phyloP scores from a whole-genome alignment of 2,329 filamentous ascomycete genomes.

The Cordyceps cateniannulata region DNA sequence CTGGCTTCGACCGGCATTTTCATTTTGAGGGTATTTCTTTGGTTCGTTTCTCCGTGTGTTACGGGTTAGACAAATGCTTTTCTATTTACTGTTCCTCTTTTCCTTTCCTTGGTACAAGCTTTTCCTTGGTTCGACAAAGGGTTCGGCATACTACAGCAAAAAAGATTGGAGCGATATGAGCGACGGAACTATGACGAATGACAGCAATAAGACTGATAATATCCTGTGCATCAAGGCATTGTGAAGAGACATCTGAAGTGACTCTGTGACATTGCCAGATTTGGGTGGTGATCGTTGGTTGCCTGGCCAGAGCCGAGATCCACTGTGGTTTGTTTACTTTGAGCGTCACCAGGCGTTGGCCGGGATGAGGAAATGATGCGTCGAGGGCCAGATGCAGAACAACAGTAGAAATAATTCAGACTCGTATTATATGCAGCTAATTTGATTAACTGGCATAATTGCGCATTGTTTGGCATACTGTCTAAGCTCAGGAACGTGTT shows the following conservation, averaged over 20 bases:
- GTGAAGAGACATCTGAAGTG: neutral
- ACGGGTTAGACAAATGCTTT: constrained; percentile 12
- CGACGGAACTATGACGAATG: constrained; percentile 1
- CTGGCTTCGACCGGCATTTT: constrained; percentile 22
- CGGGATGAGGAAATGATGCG: neutral
- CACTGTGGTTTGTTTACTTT: constrained; percentile 6
- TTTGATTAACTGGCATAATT: neutral
- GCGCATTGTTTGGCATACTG: neutral
- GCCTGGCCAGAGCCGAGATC: neutral
- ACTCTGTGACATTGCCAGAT: neutral
- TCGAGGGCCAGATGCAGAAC: neutral
- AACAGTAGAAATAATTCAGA: neutral
- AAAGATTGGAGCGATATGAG: constrained; percentile 9
- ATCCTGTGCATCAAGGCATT: neutral
- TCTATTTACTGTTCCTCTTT: constrained; percentile 12
- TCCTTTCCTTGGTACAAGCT: neutral
- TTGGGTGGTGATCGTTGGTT: constrained; percentile 1
- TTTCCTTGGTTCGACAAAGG: constrained; percentile 1
- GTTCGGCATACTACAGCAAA: constrained; percentile 3
- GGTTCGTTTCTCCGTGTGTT: constrained; percentile 4
- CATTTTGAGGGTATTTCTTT: neutral
- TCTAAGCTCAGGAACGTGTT: too few species aligned
- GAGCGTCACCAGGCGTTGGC: neutral
- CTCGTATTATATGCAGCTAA: neutral
- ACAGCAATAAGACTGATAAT: constrained; percentile 11